Evolutionary conservation across 225 moss, liverwort and hornwort genomes (phyloP).

Genomic region (Polytrichum formosum): DNA sequence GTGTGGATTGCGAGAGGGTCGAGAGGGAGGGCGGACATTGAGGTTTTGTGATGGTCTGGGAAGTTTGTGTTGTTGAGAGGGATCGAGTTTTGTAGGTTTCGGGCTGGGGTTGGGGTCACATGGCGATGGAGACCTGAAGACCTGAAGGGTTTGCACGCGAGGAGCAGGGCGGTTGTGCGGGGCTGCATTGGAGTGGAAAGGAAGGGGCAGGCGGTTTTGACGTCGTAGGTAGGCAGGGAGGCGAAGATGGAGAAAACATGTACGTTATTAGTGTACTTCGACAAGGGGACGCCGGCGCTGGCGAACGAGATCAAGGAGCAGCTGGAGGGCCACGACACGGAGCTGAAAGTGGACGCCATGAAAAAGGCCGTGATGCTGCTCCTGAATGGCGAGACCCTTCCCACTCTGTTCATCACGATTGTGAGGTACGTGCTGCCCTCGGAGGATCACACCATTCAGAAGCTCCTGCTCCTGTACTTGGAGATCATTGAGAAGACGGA

Average conservation of each 20-base stretch:
- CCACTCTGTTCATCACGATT: constrained; percentile 88
- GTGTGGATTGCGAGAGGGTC: neutral
- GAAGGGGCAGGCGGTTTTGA: neutral
- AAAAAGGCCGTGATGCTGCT: constrained; percentile 94
- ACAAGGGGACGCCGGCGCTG: constrained; percentile 89
- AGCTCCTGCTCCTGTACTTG: constrained; percentile 76
- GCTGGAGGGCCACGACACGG: constrained; percentile 77
- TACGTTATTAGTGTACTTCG: constrained; percentile 83
- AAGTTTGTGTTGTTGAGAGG: neutral
- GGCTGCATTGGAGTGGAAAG: neutral
- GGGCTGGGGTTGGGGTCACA: neutral
- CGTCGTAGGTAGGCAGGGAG: too few relatives aligned
- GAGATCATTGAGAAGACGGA: constrained; percentile 97
- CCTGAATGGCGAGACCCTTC: constrained; percentile 78
- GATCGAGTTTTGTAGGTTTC: neutral
- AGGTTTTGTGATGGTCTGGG: neutral
- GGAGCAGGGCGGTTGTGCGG: neutral
- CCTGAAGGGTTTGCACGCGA: neutral
- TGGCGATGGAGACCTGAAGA: neutral
- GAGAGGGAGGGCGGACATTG: neutral
- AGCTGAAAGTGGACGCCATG: constrained; percentile 87
- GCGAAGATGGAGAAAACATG: constrained; percentile 80
- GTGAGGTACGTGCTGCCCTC: constrained; percentile 90
- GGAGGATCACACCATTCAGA: constrained; percentile 93
- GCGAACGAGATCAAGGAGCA: constrained; percentile 96